These are phyloP conservation scores for Coniella vitis DNA, from an alignment of 2,329 filamentous ascomycete genomes.

Conservation along the genomic window DNA sequence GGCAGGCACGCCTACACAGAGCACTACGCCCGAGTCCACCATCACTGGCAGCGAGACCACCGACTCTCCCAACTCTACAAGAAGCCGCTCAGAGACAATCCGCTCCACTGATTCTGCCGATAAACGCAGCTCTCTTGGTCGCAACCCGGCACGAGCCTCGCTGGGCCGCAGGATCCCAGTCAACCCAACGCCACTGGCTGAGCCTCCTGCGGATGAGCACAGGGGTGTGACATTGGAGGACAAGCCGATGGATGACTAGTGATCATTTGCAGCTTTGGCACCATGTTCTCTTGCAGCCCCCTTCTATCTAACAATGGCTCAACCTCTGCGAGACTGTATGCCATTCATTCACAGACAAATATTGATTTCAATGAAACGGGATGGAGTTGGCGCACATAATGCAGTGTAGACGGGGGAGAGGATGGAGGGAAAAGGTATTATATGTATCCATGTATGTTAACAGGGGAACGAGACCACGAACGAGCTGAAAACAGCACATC, in stretches of 20 bases:
- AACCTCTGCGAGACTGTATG: no score
- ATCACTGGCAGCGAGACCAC: slow-evolving; percentile 18
- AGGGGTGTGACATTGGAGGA: slow-evolving; percentile 63
- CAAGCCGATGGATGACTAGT: slow-evolving; percentile 69
- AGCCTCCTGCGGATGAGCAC: slow-evolving; percentile 22
- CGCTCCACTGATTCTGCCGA: slow-evolving; percentile 33
- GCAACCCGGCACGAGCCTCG: slow-evolving; percentile 45
- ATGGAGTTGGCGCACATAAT: neutral
- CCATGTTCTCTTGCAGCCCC: neutral
- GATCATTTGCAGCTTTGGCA: neutral
- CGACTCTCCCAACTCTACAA: slow-evolving; percentile 16
- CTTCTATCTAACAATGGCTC: neutral
- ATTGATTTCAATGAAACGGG: neutral
- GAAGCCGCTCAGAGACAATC: slow-evolving; percentile 15
- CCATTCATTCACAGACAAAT: neutral
- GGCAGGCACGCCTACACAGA: slow-evolving; percentile 29
- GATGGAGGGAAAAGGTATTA: slow-evolving; percentile 9
- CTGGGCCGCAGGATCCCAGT: slow-evolving; percentile 42
- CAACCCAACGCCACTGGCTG: slow-evolving; percentile 25
- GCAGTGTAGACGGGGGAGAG: neutral
- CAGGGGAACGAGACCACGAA: slow-evolving; percentile 15
- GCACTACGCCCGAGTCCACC: slow-evolving; percentile 19
- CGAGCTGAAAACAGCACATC: slow-evolving; percentile 15
- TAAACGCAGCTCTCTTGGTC: slow-evolving; percentile 59
- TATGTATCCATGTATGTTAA: slow-evolving; percentile 13